Conservation (phyloP, 768 basidiomycete genomes). For the Psilocybe cubensis region DNA sequence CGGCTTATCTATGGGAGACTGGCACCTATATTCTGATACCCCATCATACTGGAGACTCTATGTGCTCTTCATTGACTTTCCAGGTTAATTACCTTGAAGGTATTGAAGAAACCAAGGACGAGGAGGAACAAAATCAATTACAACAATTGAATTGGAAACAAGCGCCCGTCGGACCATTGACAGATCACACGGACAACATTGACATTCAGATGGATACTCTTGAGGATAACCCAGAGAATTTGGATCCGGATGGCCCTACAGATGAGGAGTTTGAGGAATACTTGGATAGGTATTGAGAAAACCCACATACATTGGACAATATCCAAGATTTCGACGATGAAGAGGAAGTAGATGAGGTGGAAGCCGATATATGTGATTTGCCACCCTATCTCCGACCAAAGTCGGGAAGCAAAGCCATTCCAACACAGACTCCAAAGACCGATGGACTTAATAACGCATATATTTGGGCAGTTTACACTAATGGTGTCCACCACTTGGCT, state of each 20-base stretch:
- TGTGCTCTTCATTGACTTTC: not conserved
- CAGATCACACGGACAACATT: no score
- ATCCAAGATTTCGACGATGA: no score
- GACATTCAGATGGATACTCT: no score
- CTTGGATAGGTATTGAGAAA: not conserved
- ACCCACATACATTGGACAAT: no score
- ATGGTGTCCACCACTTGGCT: conserved; percentile 3
- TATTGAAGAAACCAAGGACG: not conserved
- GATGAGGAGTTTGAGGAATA: not conserved
- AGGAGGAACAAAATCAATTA: not conserved
- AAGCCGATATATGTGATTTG: no score
- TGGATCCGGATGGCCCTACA: not conserved
- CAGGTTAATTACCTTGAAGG: not conserved
- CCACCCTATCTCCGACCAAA: no score
- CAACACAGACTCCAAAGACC: no score
- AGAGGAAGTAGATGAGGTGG: no score
- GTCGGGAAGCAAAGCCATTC: no score
- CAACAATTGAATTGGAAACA: not conserved
- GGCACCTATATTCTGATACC: conserved; percentile 7
- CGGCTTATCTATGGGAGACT: conserved; percentile 14
- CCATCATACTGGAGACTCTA: not conserved
- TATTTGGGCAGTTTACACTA: not conserved
- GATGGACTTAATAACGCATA: conserved; percentile 8
- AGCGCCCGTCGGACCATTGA: not conserved
- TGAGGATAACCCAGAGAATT: no score